phyloP scores from a whole-genome alignment of 371 early-diverging fungal species.

The Lichtheimia corymbifera region DNA sequence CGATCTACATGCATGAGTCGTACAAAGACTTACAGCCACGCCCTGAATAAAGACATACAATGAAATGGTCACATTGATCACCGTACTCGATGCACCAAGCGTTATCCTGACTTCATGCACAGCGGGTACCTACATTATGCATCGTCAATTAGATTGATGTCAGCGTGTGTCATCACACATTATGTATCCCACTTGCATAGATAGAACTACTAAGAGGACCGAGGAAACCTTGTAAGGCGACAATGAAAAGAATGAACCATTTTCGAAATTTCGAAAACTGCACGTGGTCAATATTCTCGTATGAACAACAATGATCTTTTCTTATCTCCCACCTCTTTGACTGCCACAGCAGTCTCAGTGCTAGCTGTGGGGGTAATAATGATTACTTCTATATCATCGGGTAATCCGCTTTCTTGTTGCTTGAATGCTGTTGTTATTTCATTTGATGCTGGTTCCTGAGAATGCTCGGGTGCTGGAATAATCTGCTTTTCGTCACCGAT shows the following conservation, averaged over 20 bases:
- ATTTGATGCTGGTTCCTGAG: background rate
- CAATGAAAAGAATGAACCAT: constrained; percentile 43
- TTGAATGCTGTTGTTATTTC: background rate
- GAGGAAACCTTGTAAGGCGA: constrained; percentile 50
- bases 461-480: background rate
- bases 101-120: constrained; percentile 35
- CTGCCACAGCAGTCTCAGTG: too few relatives aligned
- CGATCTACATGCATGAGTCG: background rate
- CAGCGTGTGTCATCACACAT: background rate
- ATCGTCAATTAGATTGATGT: background rate
- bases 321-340: too few relatives aligned
- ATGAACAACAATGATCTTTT: too few relatives aligned
- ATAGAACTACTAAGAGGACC: constrained; percentile 51
- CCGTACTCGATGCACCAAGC: constrained; percentile 31
- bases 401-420: constrained; percentile 2
- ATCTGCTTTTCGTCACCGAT: constrained; percentile 4
- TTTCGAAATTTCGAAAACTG: constrained; percentile 27
- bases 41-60: constrained; percentile 45
- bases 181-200: constrained; percentile 28
- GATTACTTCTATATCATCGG: constrained; percentile 9
- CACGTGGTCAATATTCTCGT: too few relatives aligned
- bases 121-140: constrained; percentile 41
- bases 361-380: constrained; percentile 2
- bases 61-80: constrained; percentile 48
- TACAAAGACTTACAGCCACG: constrained; percentile 28